Evolutionary conservation across 106 monocot genomes (phyloP), one percentile per base, ranked within the genome.

Genomic region (Apostasia shenzhenica): DNA sequence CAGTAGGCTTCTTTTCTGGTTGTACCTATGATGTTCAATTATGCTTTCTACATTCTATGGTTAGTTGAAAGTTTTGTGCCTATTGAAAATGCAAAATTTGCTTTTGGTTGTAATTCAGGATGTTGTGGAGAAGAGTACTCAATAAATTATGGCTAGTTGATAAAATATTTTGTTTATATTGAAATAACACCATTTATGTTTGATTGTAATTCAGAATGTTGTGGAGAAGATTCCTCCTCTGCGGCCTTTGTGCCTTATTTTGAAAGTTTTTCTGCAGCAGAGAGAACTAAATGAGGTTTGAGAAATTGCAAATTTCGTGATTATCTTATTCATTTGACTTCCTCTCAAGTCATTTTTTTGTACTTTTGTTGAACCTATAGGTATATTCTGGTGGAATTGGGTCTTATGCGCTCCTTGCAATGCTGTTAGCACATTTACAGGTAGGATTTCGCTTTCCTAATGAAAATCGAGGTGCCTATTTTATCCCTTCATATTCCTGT

Each of bases 211-310:
- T 26, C 26, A 26, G 26, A 26, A 86, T 76, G 84, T 78, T 76
- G 84, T 95, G 66, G 69, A 66, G 45, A 95, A 77, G 76, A 74
- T 86, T 52, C 95, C 91, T 75, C 83, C 95, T 67, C 69, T 95
- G 57, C 78, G 82, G 48, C 91, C 88, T 8, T 73, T 95, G 49
- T 91, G 86, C 72, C 55, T 95, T 78, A 81, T 95, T 82, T 75
- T 95, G 54, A 95, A 95, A 73, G 83, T 95, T 71, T 95, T 95
- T 63, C 71, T 95, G 41, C 91, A 95, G 53, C 95, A 95, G 74
- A 91, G 95, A 72, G 95, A 95, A 74, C 77, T 95, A 61, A 95
- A 95, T 81, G 95, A 95, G 95, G 95, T 95, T 50, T 48, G 48
- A 26, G 48, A 48, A 10, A 48, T 62, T 42, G 64, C 40, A 48